phyloP scores from a whole-genome alignment of 345 rosid genomes.

The Zanthoxylum bungeanum region DNA sequence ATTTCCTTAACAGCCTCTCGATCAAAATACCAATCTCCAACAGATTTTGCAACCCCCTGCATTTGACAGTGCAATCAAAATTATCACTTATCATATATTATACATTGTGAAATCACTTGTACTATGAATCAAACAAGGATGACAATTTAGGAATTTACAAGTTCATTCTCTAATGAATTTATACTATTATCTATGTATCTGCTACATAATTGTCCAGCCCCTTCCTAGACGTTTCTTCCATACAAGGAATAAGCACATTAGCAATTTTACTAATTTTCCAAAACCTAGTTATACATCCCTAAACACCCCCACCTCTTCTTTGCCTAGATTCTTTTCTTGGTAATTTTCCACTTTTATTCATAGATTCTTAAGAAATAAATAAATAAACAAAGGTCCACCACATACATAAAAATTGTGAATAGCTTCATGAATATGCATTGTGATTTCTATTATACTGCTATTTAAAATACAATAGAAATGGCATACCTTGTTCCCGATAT shows the following conservation, averaged over 20 bases:
- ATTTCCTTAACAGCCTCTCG: constrained; percentile 45
- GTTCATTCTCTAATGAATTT: background rate
- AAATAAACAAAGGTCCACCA: background rate
- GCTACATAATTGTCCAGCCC: background rate
- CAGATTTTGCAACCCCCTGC: constrained; percentile 78
- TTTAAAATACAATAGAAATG: constrained; percentile 11
- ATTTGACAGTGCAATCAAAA: constrained; percentile 14
- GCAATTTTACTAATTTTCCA: background rate
- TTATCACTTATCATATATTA: background rate
- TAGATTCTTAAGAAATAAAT: background rate
- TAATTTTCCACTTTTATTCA: background rate
- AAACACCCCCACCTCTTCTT: background rate
- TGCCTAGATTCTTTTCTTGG: background rate
- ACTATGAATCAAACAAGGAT: background rate
- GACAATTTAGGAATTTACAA: background rate
- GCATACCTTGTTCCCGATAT: constrained; percentile 50
- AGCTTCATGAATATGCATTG: background rate
- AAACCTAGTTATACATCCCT: constrained; percentile 3
- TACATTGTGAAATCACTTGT: background rate
- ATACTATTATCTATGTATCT: background rate
- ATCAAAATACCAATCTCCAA: constrained; percentile 92
- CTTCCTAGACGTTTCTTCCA: background rate
- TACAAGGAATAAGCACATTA: background rate
- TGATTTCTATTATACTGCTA: background rate
- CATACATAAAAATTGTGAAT: constrained; percentile 20